Conservation (phyloP, 306 rosid species). For the Hylodesmum podocarpum region DNA sequence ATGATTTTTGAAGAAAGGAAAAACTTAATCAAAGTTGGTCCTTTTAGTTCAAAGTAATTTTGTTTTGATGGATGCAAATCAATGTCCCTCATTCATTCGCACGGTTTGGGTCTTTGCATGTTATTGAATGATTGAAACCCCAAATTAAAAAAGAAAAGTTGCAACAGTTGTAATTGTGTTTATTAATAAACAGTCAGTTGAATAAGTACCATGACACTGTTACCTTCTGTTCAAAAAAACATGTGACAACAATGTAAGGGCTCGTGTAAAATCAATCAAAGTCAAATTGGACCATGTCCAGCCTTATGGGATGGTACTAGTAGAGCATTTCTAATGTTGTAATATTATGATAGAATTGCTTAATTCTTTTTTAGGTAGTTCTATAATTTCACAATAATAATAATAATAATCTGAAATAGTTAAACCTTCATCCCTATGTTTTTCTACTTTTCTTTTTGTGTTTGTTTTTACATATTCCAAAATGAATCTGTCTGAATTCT, state of each 20-base stretch:
- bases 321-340: background rate
- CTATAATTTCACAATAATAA: no score
- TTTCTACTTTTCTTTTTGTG: no score
- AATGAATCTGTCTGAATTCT: no score
- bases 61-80: background rate
- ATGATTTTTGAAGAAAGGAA: background rate
- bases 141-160: no score
- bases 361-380: no score
- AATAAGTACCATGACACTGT: no score
- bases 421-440: no score
- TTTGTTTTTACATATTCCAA: no score
- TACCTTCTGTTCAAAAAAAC: background rate
- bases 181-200: background rate
- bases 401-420: no score
- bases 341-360: no score
- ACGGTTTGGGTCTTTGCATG: background rate
- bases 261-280: background rate
- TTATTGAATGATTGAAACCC: no score
- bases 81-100: background rate
- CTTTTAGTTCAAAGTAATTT: background rate
- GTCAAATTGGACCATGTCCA: background rate
- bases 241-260: background rate
- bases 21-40: background rate
- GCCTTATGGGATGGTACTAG: background rate
- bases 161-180: no score